Conservation (phyloP, 345 rosid genomes). For the Raphanus sativus region DNA sequence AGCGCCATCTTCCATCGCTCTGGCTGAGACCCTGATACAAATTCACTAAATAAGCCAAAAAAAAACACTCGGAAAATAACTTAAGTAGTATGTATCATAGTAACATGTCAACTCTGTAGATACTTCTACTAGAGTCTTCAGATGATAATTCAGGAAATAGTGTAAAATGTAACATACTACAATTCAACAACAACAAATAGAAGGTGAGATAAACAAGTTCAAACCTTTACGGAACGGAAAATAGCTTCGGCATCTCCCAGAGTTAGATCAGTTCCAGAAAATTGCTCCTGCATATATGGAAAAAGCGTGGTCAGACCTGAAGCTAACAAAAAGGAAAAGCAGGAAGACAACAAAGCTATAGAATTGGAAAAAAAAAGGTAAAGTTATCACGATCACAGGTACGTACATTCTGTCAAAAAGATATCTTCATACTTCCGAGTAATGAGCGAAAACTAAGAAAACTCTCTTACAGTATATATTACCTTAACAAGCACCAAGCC, state of each 20-base stretch:
- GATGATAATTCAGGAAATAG: not conserved
- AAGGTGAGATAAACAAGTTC: constrained; percentile 31
- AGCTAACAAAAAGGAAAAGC: not conserved
- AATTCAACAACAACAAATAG: constrained; percentile 1
- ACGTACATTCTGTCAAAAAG: not conserved
- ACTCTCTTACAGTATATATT: constrained; percentile 26
- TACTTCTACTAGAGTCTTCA: not conserved
- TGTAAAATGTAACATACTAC: constrained; percentile 17
- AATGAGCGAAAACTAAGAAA: not conserved
- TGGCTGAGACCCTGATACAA: constrained; percentile 80
- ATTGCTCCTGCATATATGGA: constrained; percentile 56
- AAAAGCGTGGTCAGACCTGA: constrained; percentile 10
- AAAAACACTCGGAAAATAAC: not conserved
- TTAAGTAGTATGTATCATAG: not conserved
- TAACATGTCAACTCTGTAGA: not conserved
- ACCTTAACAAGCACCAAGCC: constrained; percentile 82
- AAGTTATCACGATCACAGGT: not conserved
- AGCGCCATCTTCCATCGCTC: constrained; percentile 94
- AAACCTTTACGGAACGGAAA: constrained; percentile 83
- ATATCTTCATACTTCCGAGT: not conserved
- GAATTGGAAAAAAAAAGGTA: not conserved
- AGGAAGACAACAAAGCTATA: not conserved
- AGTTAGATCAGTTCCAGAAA: constrained; percentile 51
- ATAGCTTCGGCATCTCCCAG: constrained; percentile 69
- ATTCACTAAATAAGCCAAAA: constrained; percentile 26